A percentile compares a stretch with the other conserved stretches of the same genome.
Evolutionary conservation across 805 yeast species (phyloP).

Genomic region (Yarrowia keelungensis): DNA sequence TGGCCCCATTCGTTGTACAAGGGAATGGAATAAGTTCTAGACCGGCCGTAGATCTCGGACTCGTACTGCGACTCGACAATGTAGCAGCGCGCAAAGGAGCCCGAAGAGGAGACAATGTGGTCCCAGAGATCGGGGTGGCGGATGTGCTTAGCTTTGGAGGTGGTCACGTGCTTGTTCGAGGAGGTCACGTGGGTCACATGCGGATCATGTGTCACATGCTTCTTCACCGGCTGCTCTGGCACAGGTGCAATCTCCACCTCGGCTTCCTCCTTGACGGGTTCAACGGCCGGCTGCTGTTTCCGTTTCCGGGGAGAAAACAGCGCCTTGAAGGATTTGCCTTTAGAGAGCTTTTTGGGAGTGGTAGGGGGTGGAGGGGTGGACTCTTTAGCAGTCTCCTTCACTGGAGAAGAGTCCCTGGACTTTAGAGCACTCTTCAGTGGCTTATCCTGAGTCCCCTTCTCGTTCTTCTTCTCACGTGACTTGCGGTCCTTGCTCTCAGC

Average conservation of each 20-base stretch:
- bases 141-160: neutral
- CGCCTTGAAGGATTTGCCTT: slow-evolving; percentile 33
- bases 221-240: slow-evolving; percentile 13
- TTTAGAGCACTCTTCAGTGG: slow-evolving; percentile 9
- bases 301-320: slow-evolving; percentile 32
- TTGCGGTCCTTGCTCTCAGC: neutral
- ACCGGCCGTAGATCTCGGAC: slow-evolving; percentile 60
- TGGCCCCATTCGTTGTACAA: slow-evolving; percentile 53
- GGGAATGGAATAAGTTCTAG: slow-evolving; percentile 61
- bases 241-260: neutral
- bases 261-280: neutral
- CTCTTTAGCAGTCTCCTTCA: neutral
- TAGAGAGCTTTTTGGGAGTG: slow-evolving; percentile 20
- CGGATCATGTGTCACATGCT: neutral
- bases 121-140: slow-evolving; percentile 56
- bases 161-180: too few species aligned
- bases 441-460: neutral
- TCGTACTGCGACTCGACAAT: slow-evolving; percentile 69
- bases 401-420: slow-evolving; percentile 1
- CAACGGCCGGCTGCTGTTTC: slow-evolving; percentile 8
- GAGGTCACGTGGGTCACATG: too few species aligned
- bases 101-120: slow-evolving; percentile 75
- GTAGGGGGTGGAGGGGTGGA: neutral
- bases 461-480: neutral
- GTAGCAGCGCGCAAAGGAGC: slow-evolving; percentile 85